Conservation (phyloP, 2,329 filamentous ascomycete genomes). For the Xylariaceae sp. region DNA sequence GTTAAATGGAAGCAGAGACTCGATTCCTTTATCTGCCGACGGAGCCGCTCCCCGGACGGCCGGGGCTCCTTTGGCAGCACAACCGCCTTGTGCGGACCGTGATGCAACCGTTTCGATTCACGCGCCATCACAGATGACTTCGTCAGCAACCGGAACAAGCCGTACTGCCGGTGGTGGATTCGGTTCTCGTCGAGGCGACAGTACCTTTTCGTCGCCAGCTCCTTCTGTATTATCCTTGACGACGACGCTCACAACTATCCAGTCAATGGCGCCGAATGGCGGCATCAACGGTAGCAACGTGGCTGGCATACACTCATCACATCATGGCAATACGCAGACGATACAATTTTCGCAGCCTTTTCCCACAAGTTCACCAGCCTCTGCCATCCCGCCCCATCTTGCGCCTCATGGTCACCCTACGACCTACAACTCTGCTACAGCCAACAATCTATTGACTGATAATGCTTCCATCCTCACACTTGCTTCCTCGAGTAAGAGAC, state of each 20-base stretch:
- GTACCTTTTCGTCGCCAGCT: conserved; percentile 77
- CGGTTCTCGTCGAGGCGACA: conserved; percentile 64
- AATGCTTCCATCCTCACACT: conserved; percentile 83
- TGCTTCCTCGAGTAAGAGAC: conserved; percentile 75
- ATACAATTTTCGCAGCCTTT: conserved; percentile 65
- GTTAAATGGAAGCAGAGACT: conserved; percentile 54
- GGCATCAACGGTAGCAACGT: conserved; percentile 32
- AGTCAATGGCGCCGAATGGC: conserved; percentile 63
- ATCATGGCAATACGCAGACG: conserved; percentile 44
- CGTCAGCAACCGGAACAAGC: conserved; percentile 67
- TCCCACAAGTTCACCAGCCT: conserved; percentile 60
- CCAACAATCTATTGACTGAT: conserved; percentile 77
- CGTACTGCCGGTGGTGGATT: conserved; percentile 63
- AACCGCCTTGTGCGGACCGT: conserved; percentile 78
- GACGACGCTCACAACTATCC: conserved; percentile 80
- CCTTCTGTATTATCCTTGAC: conserved; percentile 77
- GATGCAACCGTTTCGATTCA: conserved; percentile 71
- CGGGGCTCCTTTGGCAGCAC: conserved; percentile 69
- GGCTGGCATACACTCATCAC: conserved; percentile 39
- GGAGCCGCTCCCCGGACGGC: conserved; percentile 54
- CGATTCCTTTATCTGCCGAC: conserved; percentile 57
- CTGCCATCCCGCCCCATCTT: conserved; percentile 68
- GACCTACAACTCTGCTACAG: conserved; percentile 73
- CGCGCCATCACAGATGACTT: conserved; percentile 67
- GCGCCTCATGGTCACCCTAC: conserved; percentile 54